Evolutionary conservation across 2,329 filamentous ascomycete species (phyloP).

Genomic region (Trichophyton mentagrophytes): DNA sequence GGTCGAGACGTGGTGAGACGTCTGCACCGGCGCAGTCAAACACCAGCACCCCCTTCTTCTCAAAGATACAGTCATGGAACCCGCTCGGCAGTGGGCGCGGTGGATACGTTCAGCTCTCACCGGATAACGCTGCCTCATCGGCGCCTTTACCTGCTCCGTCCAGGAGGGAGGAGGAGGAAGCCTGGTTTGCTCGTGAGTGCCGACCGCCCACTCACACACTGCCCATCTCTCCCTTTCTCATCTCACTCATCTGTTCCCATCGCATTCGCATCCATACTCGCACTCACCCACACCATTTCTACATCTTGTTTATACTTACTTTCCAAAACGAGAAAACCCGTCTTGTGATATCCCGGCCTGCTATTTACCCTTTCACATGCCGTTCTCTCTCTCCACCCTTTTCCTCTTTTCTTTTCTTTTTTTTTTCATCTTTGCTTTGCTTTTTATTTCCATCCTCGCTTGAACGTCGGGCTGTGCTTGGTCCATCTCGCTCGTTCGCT

Average conservation of each 20-base stretch:
- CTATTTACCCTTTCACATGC: not conserved
- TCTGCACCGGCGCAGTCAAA: conserved; percentile 59
- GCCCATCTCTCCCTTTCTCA: not conserved
- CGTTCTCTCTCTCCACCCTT: not conserved
- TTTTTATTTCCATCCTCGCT: not conserved
- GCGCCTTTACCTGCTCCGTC: conserved; percentile 74
- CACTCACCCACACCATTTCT: not conserved
- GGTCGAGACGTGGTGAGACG: conserved; percentile 61
- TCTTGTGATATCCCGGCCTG: not conserved
- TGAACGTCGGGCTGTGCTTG: not conserved
- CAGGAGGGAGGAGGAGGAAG: conserved; percentile 86
- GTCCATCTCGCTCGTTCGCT: not conserved
- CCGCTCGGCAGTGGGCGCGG: conserved; percentile 55
- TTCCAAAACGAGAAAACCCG: not conserved
- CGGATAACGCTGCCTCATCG: conserved; percentile 58
- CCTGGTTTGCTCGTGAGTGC: conserved; percentile 85
- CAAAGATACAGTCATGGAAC: conserved; percentile 71
- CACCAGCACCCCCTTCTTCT: conserved; percentile 60
- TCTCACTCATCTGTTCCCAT: not conserved
- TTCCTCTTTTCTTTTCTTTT: not conserved
- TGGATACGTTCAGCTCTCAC: conserved; percentile 84
- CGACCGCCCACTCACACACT: conserved; percentile 10
- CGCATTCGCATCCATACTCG: not conserved
- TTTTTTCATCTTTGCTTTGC: not conserved
- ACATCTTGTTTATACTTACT: not conserved